Conservation (phyloP, 2,329 filamentous ascomycete genomes). For the Aspergillus fumigatiaffinis region DNA sequence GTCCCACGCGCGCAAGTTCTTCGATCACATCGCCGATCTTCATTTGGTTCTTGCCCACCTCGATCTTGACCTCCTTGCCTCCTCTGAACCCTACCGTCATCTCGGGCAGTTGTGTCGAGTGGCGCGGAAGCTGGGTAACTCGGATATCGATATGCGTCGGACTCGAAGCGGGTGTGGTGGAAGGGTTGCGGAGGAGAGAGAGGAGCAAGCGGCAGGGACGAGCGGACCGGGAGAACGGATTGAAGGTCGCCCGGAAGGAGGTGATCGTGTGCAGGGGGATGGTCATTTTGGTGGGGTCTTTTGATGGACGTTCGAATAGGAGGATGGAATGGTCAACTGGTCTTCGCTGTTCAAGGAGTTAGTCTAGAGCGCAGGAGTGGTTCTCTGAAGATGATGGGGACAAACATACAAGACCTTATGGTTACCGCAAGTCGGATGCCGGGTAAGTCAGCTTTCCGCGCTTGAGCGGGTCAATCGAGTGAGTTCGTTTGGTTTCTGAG, state of each 20-base stretch:
- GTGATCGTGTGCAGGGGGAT: constrained; percentile 51
- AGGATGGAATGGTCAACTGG: not conserved
- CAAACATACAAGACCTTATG: not conserved
- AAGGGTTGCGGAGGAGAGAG: constrained; percentile 75
- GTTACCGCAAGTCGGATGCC: not conserved
- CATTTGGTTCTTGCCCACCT: constrained; percentile 72
- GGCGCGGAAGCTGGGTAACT: constrained; percentile 68
- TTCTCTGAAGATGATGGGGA: not conserved
- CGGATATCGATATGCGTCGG: constrained; percentile 71
- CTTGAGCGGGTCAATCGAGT: not conserved
- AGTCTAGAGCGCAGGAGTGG: not conserved
- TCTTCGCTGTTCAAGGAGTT: not conserved
- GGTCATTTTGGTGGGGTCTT: constrained; percentile 24
- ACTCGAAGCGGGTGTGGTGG: constrained; percentile 72
- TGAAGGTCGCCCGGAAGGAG: constrained; percentile 81
- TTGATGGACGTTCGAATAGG: not conserved
- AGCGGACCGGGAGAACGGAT: constrained; percentile 76
- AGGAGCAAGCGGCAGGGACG: constrained; percentile 87
- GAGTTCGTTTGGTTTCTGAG: not conserved
- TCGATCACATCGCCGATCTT: constrained; percentile 82
- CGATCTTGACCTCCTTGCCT: constrained; percentile 81
- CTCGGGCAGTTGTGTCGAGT: constrained; percentile 63
- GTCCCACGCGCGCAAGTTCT: constrained; percentile 86
- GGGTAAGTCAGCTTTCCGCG: not conserved
- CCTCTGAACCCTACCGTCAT: constrained; percentile 89